Evolutionary conservation across 305 asterid species (phyloP).

Genomic region (Fraxinus baroniana): DNA sequence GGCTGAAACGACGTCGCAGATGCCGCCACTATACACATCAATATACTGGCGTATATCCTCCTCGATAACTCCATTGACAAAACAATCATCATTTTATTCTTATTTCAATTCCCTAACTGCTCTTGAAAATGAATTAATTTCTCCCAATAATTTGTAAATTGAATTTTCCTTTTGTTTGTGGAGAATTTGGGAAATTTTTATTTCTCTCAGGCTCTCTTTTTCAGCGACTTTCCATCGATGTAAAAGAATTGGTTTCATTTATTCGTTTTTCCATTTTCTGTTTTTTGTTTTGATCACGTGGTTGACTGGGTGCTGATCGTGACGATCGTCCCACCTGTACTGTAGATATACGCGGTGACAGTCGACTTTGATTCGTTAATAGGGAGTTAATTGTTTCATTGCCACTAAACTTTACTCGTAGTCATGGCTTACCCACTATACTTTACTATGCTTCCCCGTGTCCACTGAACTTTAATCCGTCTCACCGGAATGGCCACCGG

Average conservation of each 20-base stretch:
- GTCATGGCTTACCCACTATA: too few species aligned
- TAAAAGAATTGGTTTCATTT: background rate
- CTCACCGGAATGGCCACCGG: too few species aligned
- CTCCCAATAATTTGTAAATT: conserved; percentile 21
- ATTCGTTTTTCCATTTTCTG: background rate
- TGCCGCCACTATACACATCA: conserved; percentile 30
- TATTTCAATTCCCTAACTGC: conserved; percentile 6
- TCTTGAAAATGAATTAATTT: background rate
- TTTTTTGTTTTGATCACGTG: background rate
- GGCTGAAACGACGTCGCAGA: conserved; percentile 26
- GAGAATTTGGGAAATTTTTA: background rate
- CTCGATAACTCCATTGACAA: conserved; percentile 29
- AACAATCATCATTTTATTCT: background rate
- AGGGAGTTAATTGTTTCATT: too few species aligned
- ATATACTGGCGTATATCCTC: conserved; percentile 23
- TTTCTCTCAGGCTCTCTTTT: background rate
- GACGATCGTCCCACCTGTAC: too few species aligned
- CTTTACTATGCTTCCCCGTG: too few species aligned
- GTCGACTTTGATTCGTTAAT: background rate
- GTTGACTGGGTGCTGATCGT: background rate
- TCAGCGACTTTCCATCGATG: conserved; percentile 17
- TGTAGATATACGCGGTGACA: background rate
- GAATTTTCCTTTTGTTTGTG: background rate
- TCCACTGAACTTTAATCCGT: too few species aligned
- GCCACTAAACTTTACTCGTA: too few species aligned